phyloP scores from a whole-genome alignment of 805 yeast genomes.

The Sugiyamaella marilandica region DNA sequence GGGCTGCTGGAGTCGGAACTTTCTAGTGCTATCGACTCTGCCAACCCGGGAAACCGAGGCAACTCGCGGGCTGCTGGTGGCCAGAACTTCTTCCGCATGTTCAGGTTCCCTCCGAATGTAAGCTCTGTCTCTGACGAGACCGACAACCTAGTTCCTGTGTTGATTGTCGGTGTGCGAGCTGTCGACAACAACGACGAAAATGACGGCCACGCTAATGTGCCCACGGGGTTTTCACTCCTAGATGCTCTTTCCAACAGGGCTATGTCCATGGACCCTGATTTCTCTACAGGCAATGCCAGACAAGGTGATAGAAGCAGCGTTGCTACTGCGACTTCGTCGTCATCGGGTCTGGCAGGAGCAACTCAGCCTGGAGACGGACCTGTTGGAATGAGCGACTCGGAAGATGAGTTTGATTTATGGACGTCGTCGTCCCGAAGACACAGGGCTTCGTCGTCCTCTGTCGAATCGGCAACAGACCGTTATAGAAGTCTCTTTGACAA shows the following conservation, averaged over 20 bases:
- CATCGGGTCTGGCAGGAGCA: not conserved
- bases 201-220: not conserved
- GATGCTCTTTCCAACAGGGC: slow-evolving; percentile 14
- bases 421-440: not conserved
- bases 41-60: not conserved
- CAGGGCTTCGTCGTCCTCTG: not conserved
- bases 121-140: slow-evolving; percentile 15
- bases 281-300: not conserved
- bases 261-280: not conserved
- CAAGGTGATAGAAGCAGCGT: not conserved
- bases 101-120: slow-evolving; percentile 27
- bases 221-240: slow-evolving; percentile 13
- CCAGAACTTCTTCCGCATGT: slow-evolving; percentile 31
- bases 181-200: slow-evolving; percentile 25
- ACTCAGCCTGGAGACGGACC: not conserved
- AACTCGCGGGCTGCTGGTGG: not conserved
- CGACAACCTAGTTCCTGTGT: slow-evolving; percentile 38
- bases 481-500: not conserved
- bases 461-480: not conserved
- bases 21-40: slow-evolving; percentile 19
- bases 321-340: not conserved
- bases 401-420: slow-evolving; percentile 1
- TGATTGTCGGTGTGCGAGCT: slow-evolving; percentile 47
- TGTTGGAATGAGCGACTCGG: not conserved
- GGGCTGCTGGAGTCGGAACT: slow-evolving; percentile 41